Percentiles rank a stretch among this genome's conserved stretches.
These are phyloP conservation scores for Cladochytrium replicatum DNA, from an alignment of 192 early-diverging fungal genomes.

Conservation along the genomic window DNA sequence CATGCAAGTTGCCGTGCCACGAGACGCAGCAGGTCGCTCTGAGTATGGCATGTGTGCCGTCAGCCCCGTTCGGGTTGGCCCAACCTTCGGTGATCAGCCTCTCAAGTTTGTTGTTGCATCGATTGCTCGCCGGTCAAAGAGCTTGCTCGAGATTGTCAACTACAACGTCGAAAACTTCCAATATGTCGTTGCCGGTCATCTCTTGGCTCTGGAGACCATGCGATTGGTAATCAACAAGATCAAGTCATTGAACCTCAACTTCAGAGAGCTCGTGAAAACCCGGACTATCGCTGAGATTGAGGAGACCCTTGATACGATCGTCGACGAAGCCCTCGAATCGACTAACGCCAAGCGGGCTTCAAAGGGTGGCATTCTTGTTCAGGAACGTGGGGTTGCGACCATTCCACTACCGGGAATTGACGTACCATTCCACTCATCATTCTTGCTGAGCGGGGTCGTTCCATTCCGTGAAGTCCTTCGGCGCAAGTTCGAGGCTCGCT, in stretches of 20 bases:
- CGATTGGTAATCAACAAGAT: conserved; percentile 78
- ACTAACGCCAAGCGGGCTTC: conserved; percentile 53
- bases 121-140: conserved; percentile 66
- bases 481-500: conserved; percentile 73
- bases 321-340: conserved; percentile 57
- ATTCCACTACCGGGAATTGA: conserved; percentile 88
- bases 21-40: conserved; percentile 68
- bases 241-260: conserved; percentile 77
- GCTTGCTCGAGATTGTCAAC: conserved; percentile 89
- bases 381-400: conserved; percentile 82
- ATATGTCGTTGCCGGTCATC: conserved; percentile 85
- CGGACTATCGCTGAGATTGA: conserved; percentile 79
- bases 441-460: conserved; percentile 81
- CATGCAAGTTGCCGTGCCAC: conserved; percentile 89
- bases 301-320: conserved; percentile 67
- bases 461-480: conserved; percentile 84
- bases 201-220: conserved; percentile 70
- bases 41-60: conserved; percentile 92
- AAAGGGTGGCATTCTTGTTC: conserved; percentile 51
- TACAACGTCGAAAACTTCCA: conserved; percentile 97
- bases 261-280: conserved; percentile 71
- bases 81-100: conserved; percentile 75
- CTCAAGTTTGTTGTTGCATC: conserved; percentile 72
- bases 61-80: conserved; percentile 81
- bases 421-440: conserved; percentile 94